Base-by-base conservation (phyloP, 2,329 filamentous ascomycete genomes). In the Leptodontidium sp. region DNA sequence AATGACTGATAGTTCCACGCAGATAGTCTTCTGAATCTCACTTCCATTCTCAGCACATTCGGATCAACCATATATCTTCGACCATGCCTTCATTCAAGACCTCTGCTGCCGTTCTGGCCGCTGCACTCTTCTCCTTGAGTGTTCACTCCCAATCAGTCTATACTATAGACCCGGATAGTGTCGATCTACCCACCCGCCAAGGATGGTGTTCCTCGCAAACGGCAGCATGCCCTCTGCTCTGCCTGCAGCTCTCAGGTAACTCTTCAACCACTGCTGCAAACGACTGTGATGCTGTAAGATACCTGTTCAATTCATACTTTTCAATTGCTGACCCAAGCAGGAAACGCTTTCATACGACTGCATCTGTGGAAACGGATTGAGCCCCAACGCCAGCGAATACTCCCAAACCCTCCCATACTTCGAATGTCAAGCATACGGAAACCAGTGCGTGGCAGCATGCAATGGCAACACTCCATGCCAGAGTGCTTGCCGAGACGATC, bases 371-470 rank as follows among this genome's bases (percentile, higher is more conserved):
- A 85, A 91, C 77, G 86, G 87, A 78, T 78, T 85, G 70, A 81
- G 86, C 64, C 92, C 92, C 73, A 94, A 94, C 81, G 81, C 93
- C 61, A 88, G 90, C 76, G 86, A 94, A 80, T 96, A 91, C 85
- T 90, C 90, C 24, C 85, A 93, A 74, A 94, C 92, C 1, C 84
- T 96, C 32, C 92, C 93, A 43, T 95, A 88, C 85, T 93, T 90
- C 82, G 85, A 89, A 75, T 96, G 92, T 86, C 85, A 85, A 58
- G 85, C 91, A 80, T 93, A 86, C 85, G 90, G 88, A 7, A 88
- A 83, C 78, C 87, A 93, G 80, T 93, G 91, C 78, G 88, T 91
- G 14, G 77, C 73, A 1, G 80, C 70, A 68, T 94, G 91, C 80
- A 82, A 80, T 43, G 78, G 81, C 71, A 83, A 90, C 80, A 84